phyloP scores from a whole-genome alignment of 805 yeast species.

The Cyberlindnera xishuangbannaensis region DNA sequence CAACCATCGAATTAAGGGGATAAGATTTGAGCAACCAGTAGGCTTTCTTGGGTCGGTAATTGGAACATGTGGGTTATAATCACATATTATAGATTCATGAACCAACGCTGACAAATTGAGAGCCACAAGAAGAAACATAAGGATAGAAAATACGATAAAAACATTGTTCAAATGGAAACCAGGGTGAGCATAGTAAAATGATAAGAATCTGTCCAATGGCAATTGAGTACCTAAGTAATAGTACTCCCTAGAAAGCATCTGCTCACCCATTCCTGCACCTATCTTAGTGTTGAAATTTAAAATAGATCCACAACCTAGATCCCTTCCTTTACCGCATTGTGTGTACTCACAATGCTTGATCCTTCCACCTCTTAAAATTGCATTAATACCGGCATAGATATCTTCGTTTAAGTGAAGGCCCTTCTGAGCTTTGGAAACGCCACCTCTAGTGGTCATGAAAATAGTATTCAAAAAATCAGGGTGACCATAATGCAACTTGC shows the following conservation, averaged over 20 bases:
- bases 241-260: slow-evolving; percentile 76
- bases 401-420: slow-evolving; percentile 82
- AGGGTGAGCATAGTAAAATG: slow-evolving; percentile 81
- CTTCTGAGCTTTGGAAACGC: slow-evolving; percentile 80
- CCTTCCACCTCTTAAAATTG: slow-evolving; percentile 72
- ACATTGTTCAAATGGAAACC: slow-evolving; percentile 81
- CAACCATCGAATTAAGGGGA: slow-evolving; percentile 71
- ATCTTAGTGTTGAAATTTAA: slow-evolving; percentile 77
- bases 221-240: slow-evolving; percentile 72
- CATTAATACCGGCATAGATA: slow-evolving; percentile 83
- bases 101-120: slow-evolving; percentile 61
- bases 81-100: slow-evolving; percentile 55
- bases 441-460: slow-evolving; percentile 82
- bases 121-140: slow-evolving; percentile 52
- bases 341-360: slow-evolving; percentile 78
- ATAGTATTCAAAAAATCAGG: slow-evolving; percentile 75
- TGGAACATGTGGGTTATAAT: slow-evolving; percentile 51
- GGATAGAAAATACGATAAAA: slow-evolving; percentile 63
- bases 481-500: slow-evolving; percentile 81
- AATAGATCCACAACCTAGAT: slow-evolving; percentile 78
- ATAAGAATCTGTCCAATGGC: slow-evolving; percentile 70
- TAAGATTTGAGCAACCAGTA: slow-evolving; percentile 62
- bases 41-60: slow-evolving; percentile 60
- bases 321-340: slow-evolving; percentile 86
- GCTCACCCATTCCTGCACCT: slow-evolving; percentile 92